Evolutionary conservation across 306 rosid genomes (phyloP), one percentile per base, ranked within the genome.

Genomic region (Echinosophora koreensis): DNA sequence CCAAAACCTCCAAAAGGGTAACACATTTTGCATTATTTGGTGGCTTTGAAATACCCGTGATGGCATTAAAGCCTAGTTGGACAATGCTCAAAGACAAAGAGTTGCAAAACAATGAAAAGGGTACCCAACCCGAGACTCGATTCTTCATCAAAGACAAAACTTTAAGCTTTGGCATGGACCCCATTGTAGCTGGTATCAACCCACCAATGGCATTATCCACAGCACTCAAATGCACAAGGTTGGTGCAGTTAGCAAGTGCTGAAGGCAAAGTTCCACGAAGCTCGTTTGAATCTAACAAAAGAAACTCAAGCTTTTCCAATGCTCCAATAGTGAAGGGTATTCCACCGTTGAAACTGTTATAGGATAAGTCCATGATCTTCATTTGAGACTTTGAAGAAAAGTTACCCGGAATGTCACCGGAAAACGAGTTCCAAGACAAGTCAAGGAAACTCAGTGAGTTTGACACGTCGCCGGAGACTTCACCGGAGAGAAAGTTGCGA

Each of bases 181-280:
- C 97, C 0, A 93, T 6, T 0, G 94, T 85, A 30, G 86, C 77
- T 73, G 97, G 97, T 35, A 93, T 64, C 71, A 90, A 46, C 47
- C 97, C 97, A 7, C 84, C 71, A 12, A 93, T 88, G 28, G 44
- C 65, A 73, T 93, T 93, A 18, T 79, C 88, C 60, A 77, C 92
- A 9, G 86, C 94, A 76, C 89, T 89, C 0, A 93, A 59, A 58
- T 88, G 88, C 2, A 88, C 77, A 60, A 93, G 84, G 32, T 86
- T 80, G 69, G 95, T 69, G 57, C 94, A 93, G 82, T 93, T 93
- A 0, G 87, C 79, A 1, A 93, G 41, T 0, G 94, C 94, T 8
- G 97, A 89, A 38, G 98, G 98, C 5, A 93, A 76, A 1, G 93
- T 89, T 4, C 98, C 97, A 37, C 67, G 68, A 2, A 93, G 15